These are phyloP conservation scores for Stellera chamaejasme DNA, from an alignment of 345 rosid species.

Conservation along the genomic window DNA sequence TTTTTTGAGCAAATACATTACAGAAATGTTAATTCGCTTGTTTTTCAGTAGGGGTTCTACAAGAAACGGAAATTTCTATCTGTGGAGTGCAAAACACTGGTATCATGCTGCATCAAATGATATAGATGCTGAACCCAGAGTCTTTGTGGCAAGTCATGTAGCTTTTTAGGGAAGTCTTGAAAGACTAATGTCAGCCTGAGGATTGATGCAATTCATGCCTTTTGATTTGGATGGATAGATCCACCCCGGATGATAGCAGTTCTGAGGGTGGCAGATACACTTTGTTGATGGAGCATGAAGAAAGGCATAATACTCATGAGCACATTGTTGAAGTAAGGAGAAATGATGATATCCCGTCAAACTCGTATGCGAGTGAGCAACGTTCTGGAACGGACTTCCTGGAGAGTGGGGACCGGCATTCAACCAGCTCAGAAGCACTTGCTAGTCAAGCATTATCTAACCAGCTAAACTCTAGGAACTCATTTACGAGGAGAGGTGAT, in stretches of 20 bases:
- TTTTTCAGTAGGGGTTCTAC: too few species aligned
- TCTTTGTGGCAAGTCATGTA: too few species aligned
- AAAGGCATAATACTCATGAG: conserved; percentile 26
- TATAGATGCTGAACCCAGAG: too few species aligned
- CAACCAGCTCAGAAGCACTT: conserved; percentile 16
- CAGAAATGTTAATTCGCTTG: too few species aligned
- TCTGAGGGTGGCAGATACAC: conserved; percentile 38
- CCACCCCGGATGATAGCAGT: conserved; percentile 31
- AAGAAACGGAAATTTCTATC: too few species aligned
- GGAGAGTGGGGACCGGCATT: conserved; percentile 28
- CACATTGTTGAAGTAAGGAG: conserved; percentile 53
- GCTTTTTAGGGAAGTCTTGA: conserved; percentile 2
- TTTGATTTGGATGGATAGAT: conserved; percentile 41
- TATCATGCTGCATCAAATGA: too few species aligned
- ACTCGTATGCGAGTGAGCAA: conserved; percentile 34
- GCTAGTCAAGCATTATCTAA: conserved; percentile 26
- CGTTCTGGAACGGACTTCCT: conserved; percentile 17
- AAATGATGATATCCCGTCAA: conserved; percentile 38
- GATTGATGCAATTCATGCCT: conserved; percentile 15
- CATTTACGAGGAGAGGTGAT: conserved; percentile 42
- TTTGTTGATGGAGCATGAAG: conserved; percentile 56
- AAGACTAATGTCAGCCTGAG: neutral
- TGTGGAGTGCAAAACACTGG: too few species aligned
- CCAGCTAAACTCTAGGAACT: conserved; percentile 27
- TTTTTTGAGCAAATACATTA: too few species aligned